Base-by-base conservation (phyloP, 2,329 filamentous ascomycete genomes). In the Xylariaceae sp. region DNA sequence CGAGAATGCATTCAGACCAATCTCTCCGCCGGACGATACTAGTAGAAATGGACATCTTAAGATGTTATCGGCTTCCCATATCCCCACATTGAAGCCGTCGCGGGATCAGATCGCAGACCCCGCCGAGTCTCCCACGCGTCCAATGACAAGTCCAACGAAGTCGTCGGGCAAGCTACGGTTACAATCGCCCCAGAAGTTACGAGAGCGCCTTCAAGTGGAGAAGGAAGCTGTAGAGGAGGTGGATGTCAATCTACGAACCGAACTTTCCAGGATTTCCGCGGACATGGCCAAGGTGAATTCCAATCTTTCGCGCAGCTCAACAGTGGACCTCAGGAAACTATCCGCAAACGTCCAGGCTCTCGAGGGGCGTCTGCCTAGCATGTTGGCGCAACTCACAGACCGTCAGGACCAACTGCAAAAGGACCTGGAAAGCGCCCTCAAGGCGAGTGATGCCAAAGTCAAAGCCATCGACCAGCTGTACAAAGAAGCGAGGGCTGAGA, bases 391-490 rank as follows among this genome's bases (percentile, higher is more conserved):
- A 22, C 72, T 90, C 42, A 77, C 76, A 10, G 75, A 79, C 13
- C 81, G 82, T 45, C 84, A 89, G 47, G 75, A 79, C 7, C 73
- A 77, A 3, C 78, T 95, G 47, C 83, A 87, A 56, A 76, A 75
- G 29, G 90, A 95, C 60, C 75, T 95, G 61, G 84, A 89, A 40
- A 82, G 76, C 18, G 85, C 85, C 1, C 76, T 96, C 13, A 79
- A 83, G 63, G 84, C 89, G 1, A 84, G 83, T 13, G 91, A 96
- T 68, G 80, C 80, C 55, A 92, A 94, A 63, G 85, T 86, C 55
- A 87, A 85, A 63, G 87, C 87, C 39, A 83, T 96, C 49, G 92
- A 96, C 68, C 88, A 95, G 71, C 75, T 96, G 48, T 95, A 95
- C 73, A 88, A 89, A 60, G 90, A 96, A 66, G 83, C 86, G 15